A percentile compares a stretch with the other conserved stretches of the same genome.
Evolutionary conservation across 306 rosid genomes (phyloP).

Genomic region (Casuarina equisetifolia): DNA sequence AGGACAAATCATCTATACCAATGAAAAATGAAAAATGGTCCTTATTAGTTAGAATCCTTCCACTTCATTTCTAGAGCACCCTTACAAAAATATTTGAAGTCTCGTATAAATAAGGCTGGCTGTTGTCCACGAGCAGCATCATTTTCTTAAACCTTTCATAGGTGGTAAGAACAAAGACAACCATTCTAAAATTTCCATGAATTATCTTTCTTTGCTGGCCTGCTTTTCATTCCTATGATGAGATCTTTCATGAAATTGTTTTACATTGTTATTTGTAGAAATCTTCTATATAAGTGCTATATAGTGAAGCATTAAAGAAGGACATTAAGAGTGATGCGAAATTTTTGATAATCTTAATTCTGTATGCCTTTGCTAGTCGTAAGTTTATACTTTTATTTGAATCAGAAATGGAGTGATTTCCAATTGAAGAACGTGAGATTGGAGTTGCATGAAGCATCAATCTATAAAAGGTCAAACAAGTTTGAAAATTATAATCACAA

Average conservation of each 20-base stretch:
- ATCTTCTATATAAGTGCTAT: not conserved
- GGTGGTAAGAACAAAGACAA: not conserved
- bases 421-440: not conserved
- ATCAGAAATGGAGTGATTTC: conserved; percentile 9
- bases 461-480: not conserved
- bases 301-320: not conserved
- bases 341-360: too few relatives aligned
- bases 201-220: not conserved
- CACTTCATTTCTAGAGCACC: not conserved
- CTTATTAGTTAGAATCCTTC: not conserved
- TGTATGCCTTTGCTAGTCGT: not conserved
- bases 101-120: not conserved
- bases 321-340: not conserved
- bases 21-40: not conserved
- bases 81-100: not conserved
- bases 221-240: not conserved
- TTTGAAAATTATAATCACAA: not conserved
- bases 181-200: not conserved
- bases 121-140: not conserved
- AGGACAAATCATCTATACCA: not conserved
- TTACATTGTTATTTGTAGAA: not conserved
- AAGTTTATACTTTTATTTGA: not conserved
- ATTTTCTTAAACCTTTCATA: not conserved
- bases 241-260: not conserved
- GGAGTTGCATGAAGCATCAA: conserved; percentile 7